phyloP scores from a whole-genome alignment of 148 eudicot genomes.

The Pouteria glomerata region DNA sequence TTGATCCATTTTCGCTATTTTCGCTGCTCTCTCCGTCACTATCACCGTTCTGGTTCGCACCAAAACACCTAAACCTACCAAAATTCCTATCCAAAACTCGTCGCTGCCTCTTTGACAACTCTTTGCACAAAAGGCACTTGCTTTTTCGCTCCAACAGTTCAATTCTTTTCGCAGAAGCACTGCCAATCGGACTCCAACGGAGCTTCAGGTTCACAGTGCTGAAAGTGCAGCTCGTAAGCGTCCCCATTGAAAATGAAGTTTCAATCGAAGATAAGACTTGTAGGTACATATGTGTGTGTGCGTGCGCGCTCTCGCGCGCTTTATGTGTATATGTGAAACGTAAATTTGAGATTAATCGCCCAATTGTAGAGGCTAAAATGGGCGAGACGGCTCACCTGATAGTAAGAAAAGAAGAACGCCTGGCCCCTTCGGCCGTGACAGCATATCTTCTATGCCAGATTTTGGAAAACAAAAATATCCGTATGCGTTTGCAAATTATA shows the following conservation, averaged over 20 bases:
- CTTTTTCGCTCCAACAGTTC: constrained; percentile 9
- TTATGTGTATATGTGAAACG: too few relatives aligned
- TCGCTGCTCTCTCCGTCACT: constrained; percentile 18
- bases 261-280: not conserved
- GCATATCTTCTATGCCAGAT: not conserved
- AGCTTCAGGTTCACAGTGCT: constrained; percentile 19
- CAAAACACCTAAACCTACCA: constrained; percentile 33
- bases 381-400: not conserved
- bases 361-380: not conserved
- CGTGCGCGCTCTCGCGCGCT: too few relatives aligned
- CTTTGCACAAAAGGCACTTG: constrained; percentile 34
- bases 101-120: constrained; percentile 17
- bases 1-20: constrained; percentile 15
- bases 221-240: constrained; percentile 36
- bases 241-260: constrained; percentile 28
- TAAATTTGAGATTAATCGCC: not conserved
- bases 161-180: constrained; percentile 6
- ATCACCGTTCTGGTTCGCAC: constrained; percentile 24
- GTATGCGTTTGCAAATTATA: too few relatives aligned
- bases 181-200: constrained; percentile 16
- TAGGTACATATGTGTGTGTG: not conserved
- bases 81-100: constrained; percentile 18
- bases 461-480: not conserved
- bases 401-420: not conserved
- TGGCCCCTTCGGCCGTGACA: not conserved